Evolutionary conservation across 306 rosid genomes (phyloP).

Genomic region (Oxytropis ochrocephala): DNA sequence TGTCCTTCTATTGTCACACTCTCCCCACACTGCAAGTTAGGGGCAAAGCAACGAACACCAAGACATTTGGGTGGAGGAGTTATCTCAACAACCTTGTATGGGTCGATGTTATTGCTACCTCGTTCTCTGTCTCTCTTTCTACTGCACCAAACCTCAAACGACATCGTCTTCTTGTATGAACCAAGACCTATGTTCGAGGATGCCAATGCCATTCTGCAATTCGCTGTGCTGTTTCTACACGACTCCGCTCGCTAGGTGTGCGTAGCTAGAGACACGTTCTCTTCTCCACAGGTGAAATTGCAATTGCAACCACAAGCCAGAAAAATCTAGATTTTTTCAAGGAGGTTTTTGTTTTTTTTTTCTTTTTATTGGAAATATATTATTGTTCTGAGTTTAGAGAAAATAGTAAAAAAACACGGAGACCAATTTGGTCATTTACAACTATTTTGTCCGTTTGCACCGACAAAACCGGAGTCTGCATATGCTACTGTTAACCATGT

Average conservation of each 20-base stretch:
- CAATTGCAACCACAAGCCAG: background rate
- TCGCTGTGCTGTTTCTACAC: background rate
- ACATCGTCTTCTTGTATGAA: slow-evolving; percentile 27
- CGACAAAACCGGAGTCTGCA: too few relatives aligned
- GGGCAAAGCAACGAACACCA: slow-evolving; percentile 83
- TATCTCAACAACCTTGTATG: slow-evolving; percentile 85
- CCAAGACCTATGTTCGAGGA: slow-evolving; percentile 34
- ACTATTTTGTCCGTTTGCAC: too few relatives aligned
- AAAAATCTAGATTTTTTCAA: background rate
- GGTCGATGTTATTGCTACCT: slow-evolving; percentile 23
- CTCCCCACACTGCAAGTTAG: slow-evolving; percentile 43
- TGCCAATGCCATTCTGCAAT: slow-evolving; percentile 43
- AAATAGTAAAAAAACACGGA: too few relatives aligned
- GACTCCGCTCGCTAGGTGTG: background rate
- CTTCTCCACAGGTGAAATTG: background rate
- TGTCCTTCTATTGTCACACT: slow-evolving; percentile 58
- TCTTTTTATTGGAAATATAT: too few relatives aligned
- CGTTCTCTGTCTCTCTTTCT: slow-evolving; percentile 63
- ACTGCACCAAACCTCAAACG: slow-evolving; percentile 53
- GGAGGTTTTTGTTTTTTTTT: too few relatives aligned
- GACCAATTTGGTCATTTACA: too few relatives aligned
- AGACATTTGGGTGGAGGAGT: slow-evolving; percentile 93
- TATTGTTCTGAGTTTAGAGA: too few relatives aligned
- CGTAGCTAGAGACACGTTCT: background rate
- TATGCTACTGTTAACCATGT: too few relatives aligned